A percentile compares a stretch with the other conserved stretches of the same genome.
Conservation (phyloP, 148 eudicot genomes). For the Rhododendron williamsianum region DNA sequence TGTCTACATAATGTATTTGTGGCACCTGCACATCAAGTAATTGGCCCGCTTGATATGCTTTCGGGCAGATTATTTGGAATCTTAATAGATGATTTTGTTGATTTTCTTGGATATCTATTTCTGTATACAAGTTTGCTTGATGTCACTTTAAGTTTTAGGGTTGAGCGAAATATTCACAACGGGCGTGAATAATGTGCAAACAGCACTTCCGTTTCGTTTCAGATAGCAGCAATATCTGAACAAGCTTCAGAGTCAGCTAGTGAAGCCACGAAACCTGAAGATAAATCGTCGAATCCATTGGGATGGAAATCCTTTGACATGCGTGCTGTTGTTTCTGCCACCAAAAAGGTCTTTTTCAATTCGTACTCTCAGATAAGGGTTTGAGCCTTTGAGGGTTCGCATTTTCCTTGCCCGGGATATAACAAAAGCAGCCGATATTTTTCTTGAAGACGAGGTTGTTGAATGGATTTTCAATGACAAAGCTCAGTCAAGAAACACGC, state of each 20-base stretch:
- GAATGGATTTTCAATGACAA: slow-evolving; percentile 28
- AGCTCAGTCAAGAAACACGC: slow-evolving; percentile 16
- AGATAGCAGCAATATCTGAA: slow-evolving; percentile 90
- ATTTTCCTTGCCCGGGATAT: slow-evolving; percentile 68
- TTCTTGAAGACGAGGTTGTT: slow-evolving; percentile 53
- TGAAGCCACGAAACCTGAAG: slow-evolving; percentile 25
- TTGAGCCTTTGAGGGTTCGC: slow-evolving; percentile 48
- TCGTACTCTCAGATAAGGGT: slow-evolving; percentile 76
- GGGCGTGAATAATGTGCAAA: background rate
- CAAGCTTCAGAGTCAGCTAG: slow-evolving; percentile 54
- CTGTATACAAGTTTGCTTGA: background rate
- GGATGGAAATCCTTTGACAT: slow-evolving; percentile 84
- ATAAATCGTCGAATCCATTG: slow-evolving; percentile 36
- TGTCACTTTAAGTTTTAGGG: background rate
- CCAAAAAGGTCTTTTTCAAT: slow-evolving; percentile 87
- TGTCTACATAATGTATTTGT: background rate
- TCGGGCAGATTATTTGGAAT: background rate
- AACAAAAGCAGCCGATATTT: slow-evolving; percentile 62
- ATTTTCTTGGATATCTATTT: background rate
- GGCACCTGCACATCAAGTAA: background rate
- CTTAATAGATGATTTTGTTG: background rate
- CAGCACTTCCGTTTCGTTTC: slow-evolving; percentile 17
- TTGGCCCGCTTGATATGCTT: background rate
- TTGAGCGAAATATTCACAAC: background rate
- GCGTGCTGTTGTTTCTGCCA: slow-evolving; percentile 78